phyloP scores from a whole-genome alignment of 495 filamentous ascomycete genomes.

The Aspergillus homomorphus region DNA sequence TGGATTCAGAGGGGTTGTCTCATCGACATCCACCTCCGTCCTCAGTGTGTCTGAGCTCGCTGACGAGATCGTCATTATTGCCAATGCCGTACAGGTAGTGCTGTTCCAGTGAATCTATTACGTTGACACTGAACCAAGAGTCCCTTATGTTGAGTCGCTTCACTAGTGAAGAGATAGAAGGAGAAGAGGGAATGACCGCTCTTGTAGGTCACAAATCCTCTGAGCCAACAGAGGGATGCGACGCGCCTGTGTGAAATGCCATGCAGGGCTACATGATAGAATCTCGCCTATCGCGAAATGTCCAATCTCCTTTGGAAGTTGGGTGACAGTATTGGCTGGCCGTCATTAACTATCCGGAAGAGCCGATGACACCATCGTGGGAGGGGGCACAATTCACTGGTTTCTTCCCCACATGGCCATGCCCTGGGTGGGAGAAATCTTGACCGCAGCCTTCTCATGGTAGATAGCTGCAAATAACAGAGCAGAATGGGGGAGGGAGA shows the following conservation, averaged over 20 bases:
- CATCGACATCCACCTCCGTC: conserved; percentile 1
- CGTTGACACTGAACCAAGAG: neutral
- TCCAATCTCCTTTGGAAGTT: neutral
- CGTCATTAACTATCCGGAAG: neutral
- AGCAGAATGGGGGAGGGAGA: neutral
- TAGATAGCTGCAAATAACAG: neutral
- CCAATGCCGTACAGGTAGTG: neutral
- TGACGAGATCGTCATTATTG: neutral
- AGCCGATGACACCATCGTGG: conserved; percentile 6
- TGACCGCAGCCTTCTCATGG: neutral
- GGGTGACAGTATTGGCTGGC: conserved; percentile 1
- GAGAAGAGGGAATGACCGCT: neutral
- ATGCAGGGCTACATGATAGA: neutral
- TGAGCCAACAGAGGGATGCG: neutral
- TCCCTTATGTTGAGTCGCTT: neutral
- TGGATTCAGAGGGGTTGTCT: conserved; percentile 9
- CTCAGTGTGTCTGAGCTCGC: neutral
- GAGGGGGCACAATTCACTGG: neutral
- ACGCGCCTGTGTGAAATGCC: neutral
- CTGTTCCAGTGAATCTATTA: neutral
- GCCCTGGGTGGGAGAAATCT: neutral
- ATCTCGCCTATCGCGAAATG: neutral
- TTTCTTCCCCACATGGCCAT: neutral
- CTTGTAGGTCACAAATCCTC: neutral
- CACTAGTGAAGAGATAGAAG: neutral